These are phyloP conservation scores for Musa schizocarpa DNA, from an alignment of 176 grass and related monocot genomes.

Conservation along the genomic window DNA sequence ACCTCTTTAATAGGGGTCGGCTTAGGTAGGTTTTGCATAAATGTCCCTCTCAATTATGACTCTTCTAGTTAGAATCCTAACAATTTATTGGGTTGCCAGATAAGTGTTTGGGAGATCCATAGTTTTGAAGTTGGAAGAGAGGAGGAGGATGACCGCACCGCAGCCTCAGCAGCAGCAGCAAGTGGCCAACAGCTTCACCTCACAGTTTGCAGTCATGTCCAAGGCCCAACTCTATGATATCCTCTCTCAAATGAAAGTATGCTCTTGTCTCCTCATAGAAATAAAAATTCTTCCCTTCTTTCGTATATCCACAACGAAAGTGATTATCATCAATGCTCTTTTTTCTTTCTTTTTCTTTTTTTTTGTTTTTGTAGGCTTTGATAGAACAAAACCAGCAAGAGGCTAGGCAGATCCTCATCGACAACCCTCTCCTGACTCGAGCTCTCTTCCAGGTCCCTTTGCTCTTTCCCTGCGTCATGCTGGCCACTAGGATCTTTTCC, in stretches of 20 bases:
- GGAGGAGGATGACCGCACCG: constrained; percentile 46
- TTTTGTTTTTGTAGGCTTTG: constrained; percentile 34
- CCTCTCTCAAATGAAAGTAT: constrained; percentile 85
- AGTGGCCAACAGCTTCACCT: constrained; percentile 42
- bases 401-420: constrained; percentile 77
- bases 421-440: constrained; percentile 78
- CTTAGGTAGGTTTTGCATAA: too few species aligned
- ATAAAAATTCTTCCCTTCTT: neutral
- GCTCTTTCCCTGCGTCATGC: neutral
- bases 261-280: neutral
- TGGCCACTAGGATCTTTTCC: too few species aligned
- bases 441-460: constrained; percentile 59
- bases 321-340: neutral
- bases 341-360: neutral
- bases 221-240: constrained; percentile 78
- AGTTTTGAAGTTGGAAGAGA: too few species aligned
- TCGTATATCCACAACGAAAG: neutral
- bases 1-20: too few species aligned
- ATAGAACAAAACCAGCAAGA: constrained; percentile 76
- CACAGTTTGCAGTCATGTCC: constrained; percentile 63
- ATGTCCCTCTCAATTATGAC: too few species aligned
- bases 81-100: too few species aligned
- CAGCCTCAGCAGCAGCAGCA: constrained; percentile 14
- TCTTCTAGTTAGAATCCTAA: too few species aligned
- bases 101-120: too few species aligned